A percentile compares a stretch with the other conserved stretches of the same genome.
These are phyloP conservation scores for Backusella circina DNA, from an alignment of 192 early-diverging fungal genomes.

Conservation along the genomic window DNA sequence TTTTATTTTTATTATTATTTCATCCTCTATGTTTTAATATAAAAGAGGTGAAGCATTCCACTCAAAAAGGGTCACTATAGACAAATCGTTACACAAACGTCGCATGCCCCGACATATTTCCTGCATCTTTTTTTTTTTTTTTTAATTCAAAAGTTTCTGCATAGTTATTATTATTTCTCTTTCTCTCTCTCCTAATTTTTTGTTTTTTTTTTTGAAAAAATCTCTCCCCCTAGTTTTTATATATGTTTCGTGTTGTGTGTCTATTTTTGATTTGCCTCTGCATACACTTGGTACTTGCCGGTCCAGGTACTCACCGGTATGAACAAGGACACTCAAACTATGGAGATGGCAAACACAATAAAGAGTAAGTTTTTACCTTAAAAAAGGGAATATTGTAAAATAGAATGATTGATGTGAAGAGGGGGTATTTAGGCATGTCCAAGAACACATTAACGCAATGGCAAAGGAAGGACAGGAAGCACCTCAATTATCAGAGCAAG, in stretches of 20 bases:
- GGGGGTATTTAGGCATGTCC: conserved; percentile 35
- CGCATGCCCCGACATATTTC: not conserved
- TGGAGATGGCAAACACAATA: conserved; percentile 22
- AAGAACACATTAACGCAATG: conserved; percentile 52
- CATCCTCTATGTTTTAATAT: not conserved
- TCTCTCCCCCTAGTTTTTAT: not conserved
- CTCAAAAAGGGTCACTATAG: not conserved
- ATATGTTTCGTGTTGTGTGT: not conserved
- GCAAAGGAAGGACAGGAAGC: conserved; percentile 30
- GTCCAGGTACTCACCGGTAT: conserved; percentile 24
- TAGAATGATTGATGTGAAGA: not conserved
- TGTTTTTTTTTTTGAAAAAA: no score
- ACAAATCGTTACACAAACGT: not conserved
- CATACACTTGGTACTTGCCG: not conserved
- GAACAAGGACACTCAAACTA: conserved; percentile 28
- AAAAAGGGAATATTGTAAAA: no score
- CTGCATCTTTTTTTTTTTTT: not conserved
- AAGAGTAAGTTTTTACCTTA: conserved; percentile 23
- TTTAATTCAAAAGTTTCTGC: not conserved
- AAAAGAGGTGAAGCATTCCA: not conserved
- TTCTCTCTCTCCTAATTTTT: not conserved
- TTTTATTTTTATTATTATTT: no score
- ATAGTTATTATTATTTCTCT: not conserved
- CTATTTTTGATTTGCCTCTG: not conserved
- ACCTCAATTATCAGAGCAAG: conserved; percentile 42